phyloP scores from a whole-genome alignment of 352 stramenopile genomes.

The Halophytophthora batemanensis region DNA sequence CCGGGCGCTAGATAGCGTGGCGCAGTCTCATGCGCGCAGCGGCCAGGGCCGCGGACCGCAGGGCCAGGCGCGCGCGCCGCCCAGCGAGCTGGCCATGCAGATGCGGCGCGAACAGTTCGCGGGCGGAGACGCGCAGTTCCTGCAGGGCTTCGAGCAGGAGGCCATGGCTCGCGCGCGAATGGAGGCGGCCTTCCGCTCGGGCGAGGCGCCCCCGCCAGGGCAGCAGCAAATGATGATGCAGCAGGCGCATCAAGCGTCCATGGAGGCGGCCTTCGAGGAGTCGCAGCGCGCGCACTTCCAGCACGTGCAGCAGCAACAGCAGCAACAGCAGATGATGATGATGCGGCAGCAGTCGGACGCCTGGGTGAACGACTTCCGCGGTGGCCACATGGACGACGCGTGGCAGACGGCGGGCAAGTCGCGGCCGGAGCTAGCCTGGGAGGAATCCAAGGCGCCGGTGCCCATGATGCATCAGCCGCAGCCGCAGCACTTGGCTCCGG shows the following conservation, averaged over 20 bases:
- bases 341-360: conserved; percentile 37
- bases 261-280: conserved; percentile 56
- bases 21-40: conserved; percentile 54
- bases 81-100: conserved; percentile 60
- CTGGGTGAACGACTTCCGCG: conserved; percentile 72
- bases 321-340: conserved; percentile 24
- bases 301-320: conserved; percentile 28
- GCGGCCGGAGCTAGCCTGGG: conserved; percentile 62
- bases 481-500: conserved; percentile 19
- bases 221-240: conserved; percentile 31
- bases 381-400: conserved; percentile 52
- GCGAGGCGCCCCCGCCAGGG: conserved; percentile 25
- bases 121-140: conserved; percentile 49
- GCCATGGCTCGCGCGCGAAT: conserved; percentile 57
- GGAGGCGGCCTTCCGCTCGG: conserved; percentile 60
- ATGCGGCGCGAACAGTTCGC: conserved; percentile 71
- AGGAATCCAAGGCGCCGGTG: conserved; percentile 44
- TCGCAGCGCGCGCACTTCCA: conserved; percentile 54
- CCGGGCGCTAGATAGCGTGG: conserved; percentile 69
- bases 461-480: conserved; percentile 39
- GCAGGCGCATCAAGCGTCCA: conserved; percentile 53
- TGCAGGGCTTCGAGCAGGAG: conserved; percentile 63
- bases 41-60: conserved; percentile 30
- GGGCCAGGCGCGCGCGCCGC: conserved; percentile 22
- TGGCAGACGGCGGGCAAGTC: conserved; percentile 60